A percentile compares a stretch with the other conserved stretches of the same genome.
Evolutionary conservation across 768 basidiomycete genomes (phyloP).

Genomic region (Boletus tylopilopsis): DNA sequence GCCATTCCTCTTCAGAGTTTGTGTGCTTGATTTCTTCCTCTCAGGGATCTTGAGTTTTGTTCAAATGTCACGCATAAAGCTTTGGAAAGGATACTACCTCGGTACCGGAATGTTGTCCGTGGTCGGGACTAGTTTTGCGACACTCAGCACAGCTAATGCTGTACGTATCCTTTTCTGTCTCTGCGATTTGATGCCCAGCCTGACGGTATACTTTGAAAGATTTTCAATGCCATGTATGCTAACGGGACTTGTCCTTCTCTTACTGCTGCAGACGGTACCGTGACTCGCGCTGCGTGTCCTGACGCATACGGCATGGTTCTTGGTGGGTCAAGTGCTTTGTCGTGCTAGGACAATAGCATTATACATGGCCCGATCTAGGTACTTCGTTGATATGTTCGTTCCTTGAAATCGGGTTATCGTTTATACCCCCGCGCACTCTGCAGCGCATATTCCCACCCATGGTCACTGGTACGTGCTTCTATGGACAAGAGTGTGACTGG

Average conservation of each 20-base stretch:
- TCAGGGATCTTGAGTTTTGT: conserved; percentile 73
- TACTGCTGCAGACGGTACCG: conserved; percentile 52
- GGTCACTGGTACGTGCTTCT: conserved; percentile 53
- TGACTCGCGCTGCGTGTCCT: conserved; percentile 61
- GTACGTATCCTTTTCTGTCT: conserved; percentile 33
- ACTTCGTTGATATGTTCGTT: conserved; percentile 76
- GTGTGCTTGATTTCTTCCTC: background rate
- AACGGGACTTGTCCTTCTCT: conserved; percentile 73
- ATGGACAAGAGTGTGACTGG: background rate
- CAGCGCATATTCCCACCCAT: conserved; percentile 75
- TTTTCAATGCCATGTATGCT: conserved; percentile 73
- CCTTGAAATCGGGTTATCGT: conserved; percentile 75
- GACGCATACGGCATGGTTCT: conserved; percentile 79
- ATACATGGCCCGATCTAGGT: conserved; percentile 36
- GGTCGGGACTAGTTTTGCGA: conserved; percentile 79
- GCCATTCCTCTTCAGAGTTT: background rate
- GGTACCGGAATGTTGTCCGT: conserved; percentile 82
- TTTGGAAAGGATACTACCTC: conserved; percentile 62
- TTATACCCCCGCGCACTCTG: conserved; percentile 61
- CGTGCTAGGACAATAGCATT: background rate
- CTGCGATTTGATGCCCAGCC: background rate
- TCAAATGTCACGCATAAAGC: conserved; percentile 68
- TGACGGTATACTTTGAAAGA: conserved; percentile 34
- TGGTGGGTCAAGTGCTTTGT: conserved; percentile 36
- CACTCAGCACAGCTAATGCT: conserved; percentile 67